Percentiles rank a stretch among this genome's conserved stretches.
phyloP scores from a whole-genome alignment of 202 grass and related monocot species.

The Carex sylvatica region DNA sequence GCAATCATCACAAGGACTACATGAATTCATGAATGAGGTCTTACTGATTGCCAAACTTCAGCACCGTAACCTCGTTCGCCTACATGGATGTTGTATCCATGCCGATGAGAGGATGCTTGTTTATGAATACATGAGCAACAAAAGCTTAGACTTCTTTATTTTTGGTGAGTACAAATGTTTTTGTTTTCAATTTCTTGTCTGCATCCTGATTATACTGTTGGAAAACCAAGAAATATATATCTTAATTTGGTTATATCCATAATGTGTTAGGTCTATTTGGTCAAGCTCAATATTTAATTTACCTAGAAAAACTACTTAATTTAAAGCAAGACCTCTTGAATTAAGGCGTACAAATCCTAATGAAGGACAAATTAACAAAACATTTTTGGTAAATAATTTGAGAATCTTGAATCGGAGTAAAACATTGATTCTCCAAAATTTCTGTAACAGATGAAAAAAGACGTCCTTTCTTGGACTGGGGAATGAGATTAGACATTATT shows the following conservation, averaged over 20 bases:
- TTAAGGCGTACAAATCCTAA: background rate
- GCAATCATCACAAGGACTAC: constrained; percentile 44
- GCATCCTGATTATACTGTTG: background rate
- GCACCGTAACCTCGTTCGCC: constrained; percentile 31
- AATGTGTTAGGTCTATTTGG: background rate
- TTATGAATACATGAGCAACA: constrained; percentile 74
- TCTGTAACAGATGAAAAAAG: constrained; percentile 24
- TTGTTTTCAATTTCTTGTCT: background rate
- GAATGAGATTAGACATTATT: constrained; percentile 47
- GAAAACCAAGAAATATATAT: background rate
- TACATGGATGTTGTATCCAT: constrained; percentile 48
- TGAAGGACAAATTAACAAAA: background rate
- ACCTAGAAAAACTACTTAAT: background rate
- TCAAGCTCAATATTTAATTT: background rate
- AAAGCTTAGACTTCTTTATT: constrained; percentile 56
- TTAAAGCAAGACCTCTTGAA: background rate
- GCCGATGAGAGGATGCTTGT: constrained; percentile 54
- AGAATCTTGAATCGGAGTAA: background rate
- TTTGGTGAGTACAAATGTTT: constrained; percentile 30
- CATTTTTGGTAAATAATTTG: background rate
- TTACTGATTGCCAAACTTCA: constrained; percentile 50
- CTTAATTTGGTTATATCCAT: background rate
- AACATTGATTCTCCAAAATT: background rate
- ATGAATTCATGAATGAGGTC: constrained; percentile 59
- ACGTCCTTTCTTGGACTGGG: constrained; percentile 34